Evolutionary conservation across 2,329 filamentous ascomycete species (phyloP).

Genomic region (Annulohypoxylon truncatum): DNA sequence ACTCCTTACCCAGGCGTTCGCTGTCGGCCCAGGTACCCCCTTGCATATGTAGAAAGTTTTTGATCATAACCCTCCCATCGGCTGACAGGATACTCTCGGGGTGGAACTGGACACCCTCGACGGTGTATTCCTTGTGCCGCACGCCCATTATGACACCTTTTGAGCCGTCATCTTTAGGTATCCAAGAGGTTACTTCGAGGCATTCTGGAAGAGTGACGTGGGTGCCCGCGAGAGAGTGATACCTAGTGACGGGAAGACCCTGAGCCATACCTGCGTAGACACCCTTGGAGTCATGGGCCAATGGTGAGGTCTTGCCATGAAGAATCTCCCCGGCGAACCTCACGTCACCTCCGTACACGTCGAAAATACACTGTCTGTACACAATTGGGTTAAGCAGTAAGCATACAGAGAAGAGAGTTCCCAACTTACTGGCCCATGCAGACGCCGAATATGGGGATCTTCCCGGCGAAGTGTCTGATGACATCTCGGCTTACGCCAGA

Average conservation of each 20-base stretch:
- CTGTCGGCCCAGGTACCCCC: slow-evolving; percentile 94
- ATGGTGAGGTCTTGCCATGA: slow-evolving; percentile 93
- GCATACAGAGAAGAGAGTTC: background rate
- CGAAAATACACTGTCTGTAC: slow-evolving; percentile 89
- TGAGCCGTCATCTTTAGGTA: slow-evolving; percentile 77
- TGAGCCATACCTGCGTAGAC: slow-evolving; percentile 86
- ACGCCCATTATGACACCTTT: slow-evolving; percentile 97
- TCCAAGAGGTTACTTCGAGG: slow-evolving; percentile 92
- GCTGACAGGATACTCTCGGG: slow-evolving; percentile 96
- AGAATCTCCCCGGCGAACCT: slow-evolving; percentile 95
- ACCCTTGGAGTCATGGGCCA: slow-evolving; percentile 91
- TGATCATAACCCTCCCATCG: slow-evolving; percentile 87
- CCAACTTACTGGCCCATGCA: slow-evolving; percentile 91
- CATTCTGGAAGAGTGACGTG: slow-evolving; percentile 86
- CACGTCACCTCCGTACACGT: slow-evolving; percentile 91
- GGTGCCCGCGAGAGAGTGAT: slow-evolving; percentile 95
- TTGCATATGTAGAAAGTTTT: slow-evolving; percentile 88
- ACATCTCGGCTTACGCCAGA: slow-evolving; percentile 93
- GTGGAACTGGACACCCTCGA: slow-evolving; percentile 99
- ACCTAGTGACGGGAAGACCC: slow-evolving; percentile 88
- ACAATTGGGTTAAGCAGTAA: slow-evolving; percentile 29
- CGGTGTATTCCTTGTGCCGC: slow-evolving; percentile 86
- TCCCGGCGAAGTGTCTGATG: slow-evolving; percentile 90
- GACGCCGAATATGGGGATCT: slow-evolving; percentile 95
- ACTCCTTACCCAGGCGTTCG: slow-evolving; percentile 63